Evolutionary conservation across 306 rosid genomes (phyloP), one percentile per base, ranked within the genome.

Genomic region (Quillaja saponaria): DNA sequence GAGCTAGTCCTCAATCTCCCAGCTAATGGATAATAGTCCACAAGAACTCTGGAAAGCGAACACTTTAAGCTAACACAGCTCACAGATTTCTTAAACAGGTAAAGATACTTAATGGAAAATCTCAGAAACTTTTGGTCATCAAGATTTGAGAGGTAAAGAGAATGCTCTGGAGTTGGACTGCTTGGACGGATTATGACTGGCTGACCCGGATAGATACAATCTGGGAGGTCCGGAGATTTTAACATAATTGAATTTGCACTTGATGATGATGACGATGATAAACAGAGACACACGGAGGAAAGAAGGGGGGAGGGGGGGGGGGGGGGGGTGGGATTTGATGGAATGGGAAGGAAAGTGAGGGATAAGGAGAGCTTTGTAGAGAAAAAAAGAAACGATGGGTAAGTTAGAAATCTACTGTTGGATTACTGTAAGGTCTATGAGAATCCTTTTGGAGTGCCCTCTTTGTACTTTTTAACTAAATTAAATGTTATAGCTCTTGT

Each of bases 111-210:
- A 15, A 91, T 81, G 55, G 95, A 67, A 78, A 91, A 91, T 54
- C 95, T 74, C 28, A 91, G 92, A 17, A 91, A 80, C 69, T 79
- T 88, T 45, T 91, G 97, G 78, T 82, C 86, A 62, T 91, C 97
- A 1, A 91, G 83, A 54, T 91, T 91, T 4, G 97, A 88, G 65
- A 91, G 88, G 10, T 76, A 76, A 41, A 91, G 75, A 20, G 80
- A 80, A 70, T 85, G 95, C 37, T 78, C 80, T 34, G 96, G 96
- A 0, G 97, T 91, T 39, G 88, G 85, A 33, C 68, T 49, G 61
- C 74, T 73, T 18, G 98, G 98, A 19, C 51, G 14, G 35, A 82
- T 68, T 6, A 54, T 42, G 5, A 63, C 28, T 1, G 98, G 76
- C 13, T 80, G 69, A 13, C 46, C 61, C 18, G 69, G 59, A 39